A percentile compares a stretch with the other conserved stretches of the same genome.
phyloP scores from a whole-genome alignment of 2,329 filamentous ascomycete genomes.

The Ophiosphaerella narmari region DNA sequence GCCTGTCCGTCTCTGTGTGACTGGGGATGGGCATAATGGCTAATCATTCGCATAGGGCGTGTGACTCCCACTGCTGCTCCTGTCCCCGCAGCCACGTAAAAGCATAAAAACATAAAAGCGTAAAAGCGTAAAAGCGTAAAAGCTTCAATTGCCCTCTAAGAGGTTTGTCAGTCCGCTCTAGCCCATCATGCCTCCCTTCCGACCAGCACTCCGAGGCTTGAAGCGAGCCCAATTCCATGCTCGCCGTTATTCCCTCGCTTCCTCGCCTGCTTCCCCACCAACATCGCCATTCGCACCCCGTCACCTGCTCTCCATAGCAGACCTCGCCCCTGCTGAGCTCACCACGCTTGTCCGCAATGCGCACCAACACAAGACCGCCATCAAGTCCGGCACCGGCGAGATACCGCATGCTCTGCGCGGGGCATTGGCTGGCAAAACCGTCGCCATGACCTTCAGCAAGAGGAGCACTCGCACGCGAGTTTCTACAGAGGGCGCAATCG shows the following conservation, averaged over 20 bases:
- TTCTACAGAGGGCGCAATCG: constrained; percentile 88
- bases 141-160: constrained; percentile 8
- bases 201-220: constrained; percentile 40
- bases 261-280: constrained; percentile 45
- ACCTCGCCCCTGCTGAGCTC: constrained; percentile 80
- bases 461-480: constrained; percentile 91
- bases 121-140: constrained; percentile 9
- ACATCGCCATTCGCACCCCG: constrained; percentile 69
- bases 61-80: constrained; percentile 23
- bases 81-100: not conserved
- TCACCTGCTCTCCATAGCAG: constrained; percentile 89
- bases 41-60: not conserved
- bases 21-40: not conserved
- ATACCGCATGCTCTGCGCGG: constrained; percentile 64
- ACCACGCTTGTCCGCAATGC: constrained; percentile 83
- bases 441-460: constrained; percentile 98
- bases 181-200: constrained; percentile 38
- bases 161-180: constrained; percentile 5
- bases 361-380: constrained; percentile 71
- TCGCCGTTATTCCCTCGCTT: constrained; percentile 32
- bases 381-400: constrained; percentile 67
- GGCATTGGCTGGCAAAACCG: constrained; percentile 73
- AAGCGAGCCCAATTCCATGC: constrained; percentile 21
- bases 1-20: constrained; percentile 7
- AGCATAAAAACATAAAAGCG: too few relatives aligned